A percentile compares a stretch with the other conserved stretches of the same genome.
Evolutionary conservation across 1,284 basidiomycete species (phyloP).

Genomic region (Cystobasidium slooffiae): DNA sequence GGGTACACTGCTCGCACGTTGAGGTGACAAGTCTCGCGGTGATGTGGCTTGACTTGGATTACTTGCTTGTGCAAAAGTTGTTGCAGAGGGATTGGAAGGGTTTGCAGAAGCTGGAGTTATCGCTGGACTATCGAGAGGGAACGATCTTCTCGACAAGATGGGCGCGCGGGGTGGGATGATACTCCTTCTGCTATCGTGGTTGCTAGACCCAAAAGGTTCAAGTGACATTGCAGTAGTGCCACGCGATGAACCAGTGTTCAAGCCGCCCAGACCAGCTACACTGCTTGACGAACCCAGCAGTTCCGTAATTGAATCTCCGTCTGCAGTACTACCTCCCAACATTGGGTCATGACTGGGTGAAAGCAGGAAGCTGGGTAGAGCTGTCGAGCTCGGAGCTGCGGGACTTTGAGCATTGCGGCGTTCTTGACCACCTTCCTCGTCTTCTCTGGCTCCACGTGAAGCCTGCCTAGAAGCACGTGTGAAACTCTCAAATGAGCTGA

Average conservation of each 20-base stretch:
- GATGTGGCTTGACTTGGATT: neutral
- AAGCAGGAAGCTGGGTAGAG: constrained; percentile 7
- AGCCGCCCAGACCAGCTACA: constrained; percentile 22
- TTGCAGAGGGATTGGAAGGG: neutral
- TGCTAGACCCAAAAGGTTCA: no score
- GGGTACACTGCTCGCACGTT: constrained; percentile 14
- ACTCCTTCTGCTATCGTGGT: constrained; percentile 4
- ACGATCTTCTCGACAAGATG: constrained; percentile 20
- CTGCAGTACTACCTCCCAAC: neutral
- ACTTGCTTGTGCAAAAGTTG: neutral
- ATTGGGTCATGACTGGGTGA: constrained; percentile 12
- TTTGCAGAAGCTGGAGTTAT: neutral
- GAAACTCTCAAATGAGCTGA: constrained; percentile 9
- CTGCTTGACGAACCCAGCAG: constrained; percentile 24
- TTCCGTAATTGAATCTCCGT: constrained; percentile 12
- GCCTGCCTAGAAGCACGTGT: neutral
- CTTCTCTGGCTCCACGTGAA: constrained; percentile 1
- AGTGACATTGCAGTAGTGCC: neutral
- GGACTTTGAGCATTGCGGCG: neutral
- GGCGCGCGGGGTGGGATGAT: constrained; percentile 22
- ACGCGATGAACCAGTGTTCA: neutral
- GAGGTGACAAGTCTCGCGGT: neutral
- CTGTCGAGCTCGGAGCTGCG: neutral
- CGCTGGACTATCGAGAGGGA: constrained; percentile 2
- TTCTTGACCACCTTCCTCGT: neutral